These are phyloP conservation scores for Carpinus viminea DNA, from an alignment of 306 rosid species.

Conservation along the genomic window DNA sequence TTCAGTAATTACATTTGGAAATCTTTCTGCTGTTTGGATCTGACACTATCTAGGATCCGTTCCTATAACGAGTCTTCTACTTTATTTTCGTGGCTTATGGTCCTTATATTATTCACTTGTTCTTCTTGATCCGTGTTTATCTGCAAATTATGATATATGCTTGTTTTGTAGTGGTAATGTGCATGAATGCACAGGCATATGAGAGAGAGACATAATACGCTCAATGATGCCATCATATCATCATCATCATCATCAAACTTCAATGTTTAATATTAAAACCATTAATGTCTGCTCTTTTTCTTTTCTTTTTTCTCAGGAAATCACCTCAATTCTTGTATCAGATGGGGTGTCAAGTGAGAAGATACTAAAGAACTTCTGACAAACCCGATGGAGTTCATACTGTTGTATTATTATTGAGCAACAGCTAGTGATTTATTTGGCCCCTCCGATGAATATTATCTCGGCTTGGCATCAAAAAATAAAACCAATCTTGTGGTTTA, in stretches of 20 bases:
- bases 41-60: not conserved
- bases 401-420: slow-evolving; percentile 56
- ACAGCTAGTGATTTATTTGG: slow-evolving; percentile 35
- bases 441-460: slow-evolving; percentile 51
- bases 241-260: not conserved
- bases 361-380: slow-evolving; percentile 87
- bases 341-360: slow-evolving; percentile 83
- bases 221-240: not conserved
- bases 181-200: no score
- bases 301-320: slow-evolving; percentile 69
- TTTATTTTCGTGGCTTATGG: not conserved
- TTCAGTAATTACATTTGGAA: not conserved
- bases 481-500: slow-evolving; percentile 41
- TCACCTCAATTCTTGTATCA: slow-evolving; percentile 78
- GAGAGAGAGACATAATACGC: no score
- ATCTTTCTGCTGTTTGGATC: not conserved
- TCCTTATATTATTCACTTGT: no score
- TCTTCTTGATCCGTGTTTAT: no score
- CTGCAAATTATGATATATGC: not conserved
- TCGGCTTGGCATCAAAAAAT: slow-evolving; percentile 47
- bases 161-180: not conserved
- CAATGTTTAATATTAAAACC: not conserved
- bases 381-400: slow-evolving; percentile 6
- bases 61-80: not conserved
- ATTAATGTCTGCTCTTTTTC: not conserved